A percentile compares a stretch with the other conserved stretches of the same genome.
Evolutionary conservation across 371 early-diverging fungal genomes (phyloP).

Genomic region (Paramicrosporidium saccamoebae): DNA sequence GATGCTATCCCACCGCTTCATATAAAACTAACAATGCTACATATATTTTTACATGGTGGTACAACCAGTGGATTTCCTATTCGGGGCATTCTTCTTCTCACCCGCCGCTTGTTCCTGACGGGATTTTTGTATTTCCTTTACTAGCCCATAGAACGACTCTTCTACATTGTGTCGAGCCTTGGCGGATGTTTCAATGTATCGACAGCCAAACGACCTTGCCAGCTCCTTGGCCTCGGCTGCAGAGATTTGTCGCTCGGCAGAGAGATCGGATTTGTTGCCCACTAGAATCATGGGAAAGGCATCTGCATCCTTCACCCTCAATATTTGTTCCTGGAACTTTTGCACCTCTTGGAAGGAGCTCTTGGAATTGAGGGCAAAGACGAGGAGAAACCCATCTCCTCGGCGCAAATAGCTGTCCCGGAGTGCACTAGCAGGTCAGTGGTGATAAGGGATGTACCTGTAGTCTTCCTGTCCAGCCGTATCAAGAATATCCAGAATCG

Average conservation of each 20-base stretch:
- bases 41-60: too few species aligned
- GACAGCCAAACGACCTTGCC: slow-evolving; percentile 32
- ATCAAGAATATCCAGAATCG: slow-evolving; percentile 58
- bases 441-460: slow-evolving; percentile 9
- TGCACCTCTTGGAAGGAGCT: slow-evolving; percentile 41
- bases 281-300: slow-evolving; percentile 55
- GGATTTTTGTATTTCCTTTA: slow-evolving; percentile 67
- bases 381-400: slow-evolving; percentile 53
- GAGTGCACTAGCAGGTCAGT: slow-evolving; percentile 13
- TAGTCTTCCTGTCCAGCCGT: slow-evolving; percentile 83
- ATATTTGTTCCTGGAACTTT: slow-evolving; percentile 31
- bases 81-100: too few species aligned
- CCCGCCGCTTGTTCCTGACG: too few species aligned
- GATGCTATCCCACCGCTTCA: too few species aligned
- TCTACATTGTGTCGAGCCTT: slow-evolving; percentile 60
- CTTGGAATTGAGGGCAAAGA: slow-evolving; percentile 35
- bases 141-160: slow-evolving; percentile 56
- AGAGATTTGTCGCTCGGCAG: slow-evolving; percentile 33
- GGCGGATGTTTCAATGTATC: slow-evolving; percentile 71
- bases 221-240: slow-evolving; percentile 35
- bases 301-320: slow-evolving; percentile 41
- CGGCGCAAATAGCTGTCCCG: slow-evolving; percentile 46
- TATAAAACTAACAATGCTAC: too few species aligned
- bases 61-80: too few species aligned
- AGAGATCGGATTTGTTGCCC: slow-evolving; percentile 80